Percentiles rank a stretch among this genome's conserved stretches.
Evolutionary conservation across 2,329 filamentous ascomycete species (phyloP).

Genomic region (Fonsecaea pugnacius): DNA sequence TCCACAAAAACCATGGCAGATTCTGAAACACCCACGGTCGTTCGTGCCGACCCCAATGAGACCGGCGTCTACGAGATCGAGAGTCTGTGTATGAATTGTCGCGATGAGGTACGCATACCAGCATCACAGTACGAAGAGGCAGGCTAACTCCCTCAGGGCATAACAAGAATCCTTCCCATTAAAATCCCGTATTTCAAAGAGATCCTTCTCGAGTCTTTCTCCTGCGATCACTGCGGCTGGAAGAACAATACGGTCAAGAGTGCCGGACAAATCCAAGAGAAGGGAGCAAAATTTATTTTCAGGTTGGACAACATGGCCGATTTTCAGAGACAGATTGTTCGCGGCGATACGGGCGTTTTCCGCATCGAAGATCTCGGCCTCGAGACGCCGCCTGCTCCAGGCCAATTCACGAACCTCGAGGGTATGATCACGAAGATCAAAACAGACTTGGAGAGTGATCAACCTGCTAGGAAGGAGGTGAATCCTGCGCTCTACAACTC

Average conservation of each 20-base stretch:
- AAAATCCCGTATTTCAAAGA: constrained; percentile 97
- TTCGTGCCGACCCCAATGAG: constrained; percentile 35
- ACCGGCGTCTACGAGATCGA: constrained; percentile 58
- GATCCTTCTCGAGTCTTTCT: constrained; percentile 95
- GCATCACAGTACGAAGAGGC: constrained; percentile 7
- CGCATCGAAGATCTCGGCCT: constrained; percentile 90
- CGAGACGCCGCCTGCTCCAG: constrained; percentile 87
- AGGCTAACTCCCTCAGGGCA: constrained; percentile 62
- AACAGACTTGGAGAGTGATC: constrained; percentile 78
- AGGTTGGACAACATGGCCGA: constrained; percentile 74
- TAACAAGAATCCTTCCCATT: constrained; percentile 83
- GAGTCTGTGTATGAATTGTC: constrained; percentile 85
- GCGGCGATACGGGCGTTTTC: constrained; percentile 83
- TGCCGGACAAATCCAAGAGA: constrained; percentile 87
- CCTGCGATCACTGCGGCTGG: constrained; percentile 85
- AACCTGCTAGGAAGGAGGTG: constrained; percentile 78
- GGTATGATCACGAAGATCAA: constrained; percentile 79
- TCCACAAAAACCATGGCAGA: constrained; percentile 14
- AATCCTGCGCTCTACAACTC: constrained; percentile 78
- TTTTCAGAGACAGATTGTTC: constrained; percentile 84
- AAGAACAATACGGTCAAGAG: constrained; percentile 93
- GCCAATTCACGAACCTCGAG: constrained; percentile 92
- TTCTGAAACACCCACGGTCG: constrained; percentile 20
- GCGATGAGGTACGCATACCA: constrained; percentile 64
- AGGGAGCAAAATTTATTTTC: constrained; percentile 81